A percentile compares a stretch with the other conserved stretches of the same genome.
These are phyloP conservation scores for Marchantia polymorpha DNA, from an alignment of 225 moss, liverwort and hornwort species.

Conservation along the genomic window DNA sequence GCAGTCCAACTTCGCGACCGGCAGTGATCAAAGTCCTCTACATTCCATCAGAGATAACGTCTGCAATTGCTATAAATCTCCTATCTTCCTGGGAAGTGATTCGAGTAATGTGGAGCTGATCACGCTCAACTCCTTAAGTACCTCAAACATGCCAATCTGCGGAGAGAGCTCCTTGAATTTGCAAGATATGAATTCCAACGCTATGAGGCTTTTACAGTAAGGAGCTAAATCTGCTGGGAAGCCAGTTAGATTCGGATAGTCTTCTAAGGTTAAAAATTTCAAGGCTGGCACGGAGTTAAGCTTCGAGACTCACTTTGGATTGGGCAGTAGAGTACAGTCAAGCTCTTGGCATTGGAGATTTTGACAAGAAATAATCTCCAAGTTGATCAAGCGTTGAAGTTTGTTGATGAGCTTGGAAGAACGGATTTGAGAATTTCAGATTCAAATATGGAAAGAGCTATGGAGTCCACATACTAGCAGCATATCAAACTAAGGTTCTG, in stretches of 20 bases:
- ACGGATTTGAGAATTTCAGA: neutral
- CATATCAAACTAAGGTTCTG: constrained; percentile 4
- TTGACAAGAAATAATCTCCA: neutral
- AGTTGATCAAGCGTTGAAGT: neutral
- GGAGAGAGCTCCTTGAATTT: neutral
- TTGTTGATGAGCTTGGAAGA: neutral
- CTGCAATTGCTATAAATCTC: neutral
- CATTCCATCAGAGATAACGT: neutral
- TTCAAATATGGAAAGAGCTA: neutral
- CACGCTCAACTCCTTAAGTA: neutral
- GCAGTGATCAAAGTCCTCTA: neutral
- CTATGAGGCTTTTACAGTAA: neutral
- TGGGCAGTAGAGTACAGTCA: neutral
- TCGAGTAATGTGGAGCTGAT: neutral
- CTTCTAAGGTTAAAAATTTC: neutral
- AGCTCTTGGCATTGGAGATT: neutral
- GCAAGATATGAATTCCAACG: neutral
- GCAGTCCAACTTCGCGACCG: neutral
- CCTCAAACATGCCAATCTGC: neutral
- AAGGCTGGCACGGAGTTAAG: neutral
- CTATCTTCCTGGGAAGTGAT: neutral
- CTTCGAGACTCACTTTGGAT: no score
- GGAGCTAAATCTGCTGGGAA: neutral
- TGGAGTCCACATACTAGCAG: neutral
- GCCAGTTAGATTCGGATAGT: neutral